Percentiles rank a stretch among this genome's conserved stretches.
phyloP scores from a whole-genome alignment of 2,329 filamentous ascomycete species.

The Sporothrix luriei region DNA sequence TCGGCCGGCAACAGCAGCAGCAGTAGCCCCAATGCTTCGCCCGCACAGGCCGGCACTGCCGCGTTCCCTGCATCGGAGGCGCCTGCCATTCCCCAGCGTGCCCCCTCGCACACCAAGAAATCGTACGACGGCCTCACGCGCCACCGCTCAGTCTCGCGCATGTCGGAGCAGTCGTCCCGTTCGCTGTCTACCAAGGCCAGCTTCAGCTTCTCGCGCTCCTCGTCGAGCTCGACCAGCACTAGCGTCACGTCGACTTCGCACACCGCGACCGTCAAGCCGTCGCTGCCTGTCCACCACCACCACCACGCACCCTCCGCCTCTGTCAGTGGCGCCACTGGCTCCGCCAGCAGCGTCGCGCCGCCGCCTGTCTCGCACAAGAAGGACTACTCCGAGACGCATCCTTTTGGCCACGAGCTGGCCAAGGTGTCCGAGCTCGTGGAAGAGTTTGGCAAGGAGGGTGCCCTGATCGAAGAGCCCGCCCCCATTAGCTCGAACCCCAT shows the following conservation, averaged over 20 bases:
- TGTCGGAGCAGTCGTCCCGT: constrained; percentile 57
- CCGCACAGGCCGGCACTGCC: constrained; percentile 15
- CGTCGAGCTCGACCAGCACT: constrained; percentile 58
- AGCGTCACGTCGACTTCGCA: constrained; percentile 49
- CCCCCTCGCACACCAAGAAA: constrained; percentile 86
- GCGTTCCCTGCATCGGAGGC: constrained; percentile 45
- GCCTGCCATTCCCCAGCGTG: constrained; percentile 74
- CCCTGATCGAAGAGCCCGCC: constrained; percentile 29
- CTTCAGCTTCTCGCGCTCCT: constrained; percentile 60
- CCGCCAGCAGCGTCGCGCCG: constrained; percentile 36
- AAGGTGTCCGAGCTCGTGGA: constrained; percentile 93
- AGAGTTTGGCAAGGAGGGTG: constrained; percentile 70
- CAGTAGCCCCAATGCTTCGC: constrained; percentile 48
- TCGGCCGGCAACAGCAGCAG: not conserved
- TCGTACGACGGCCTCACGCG: constrained; percentile 69
- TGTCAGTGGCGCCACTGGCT: constrained; percentile 38
- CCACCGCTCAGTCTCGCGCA: constrained; percentile 50
- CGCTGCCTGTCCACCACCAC: not conserved
- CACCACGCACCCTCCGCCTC: constrained; percentile 16
- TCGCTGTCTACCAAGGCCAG: constrained; percentile 60
- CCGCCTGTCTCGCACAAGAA: constrained; percentile 46
- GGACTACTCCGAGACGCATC: constrained; percentile 57
- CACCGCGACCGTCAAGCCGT: constrained; percentile 36
- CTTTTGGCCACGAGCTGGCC: constrained; percentile 86
- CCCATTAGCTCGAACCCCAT: constrained; percentile 15